These are phyloP conservation scores for Eimeria acervulina DNA, from an alignment of 169 alveolate genomes.

Conservation along the genomic window DNA sequence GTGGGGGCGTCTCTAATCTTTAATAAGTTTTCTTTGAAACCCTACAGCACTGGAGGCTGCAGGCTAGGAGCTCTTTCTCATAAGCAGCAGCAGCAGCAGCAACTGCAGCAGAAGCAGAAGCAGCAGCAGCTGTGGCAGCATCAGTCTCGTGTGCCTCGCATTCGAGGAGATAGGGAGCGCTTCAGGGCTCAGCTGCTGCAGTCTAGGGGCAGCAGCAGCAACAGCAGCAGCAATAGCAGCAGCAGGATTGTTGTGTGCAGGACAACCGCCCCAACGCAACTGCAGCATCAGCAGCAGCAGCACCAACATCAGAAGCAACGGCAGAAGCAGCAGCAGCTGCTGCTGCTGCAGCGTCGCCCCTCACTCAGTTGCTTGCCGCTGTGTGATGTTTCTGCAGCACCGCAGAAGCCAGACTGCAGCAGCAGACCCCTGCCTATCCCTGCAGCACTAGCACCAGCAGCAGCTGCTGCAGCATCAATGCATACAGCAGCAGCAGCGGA, in stretches of 20 bases:
- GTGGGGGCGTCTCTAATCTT: background rate
- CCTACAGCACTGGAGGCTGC: background rate
- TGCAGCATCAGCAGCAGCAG: background rate
- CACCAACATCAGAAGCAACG: background rate
- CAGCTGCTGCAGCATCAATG: slow-evolving; percentile 25
- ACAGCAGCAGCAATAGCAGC: slow-evolving; percentile 14
- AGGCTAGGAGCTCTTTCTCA: background rate
- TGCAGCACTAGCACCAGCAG: slow-evolving; percentile 47
- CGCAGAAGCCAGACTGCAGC: background rate
- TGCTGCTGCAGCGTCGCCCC: slow-evolving; percentile 28
- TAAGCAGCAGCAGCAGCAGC: slow-evolving; percentile 58
- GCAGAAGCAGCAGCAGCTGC: slow-evolving; percentile 9
- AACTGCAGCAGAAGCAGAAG: slow-evolving; percentile 12
- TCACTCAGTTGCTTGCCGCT: background rate
- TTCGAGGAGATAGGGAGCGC: background rate
- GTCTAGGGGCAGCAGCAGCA: slow-evolving; percentile 36
- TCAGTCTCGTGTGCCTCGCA: background rate
- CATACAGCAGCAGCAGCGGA: background rate
- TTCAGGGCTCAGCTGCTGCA: background rate
- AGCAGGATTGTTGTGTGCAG: background rate
- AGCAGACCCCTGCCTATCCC: background rate
- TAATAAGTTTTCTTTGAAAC: background rate
- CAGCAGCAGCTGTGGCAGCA: background rate
- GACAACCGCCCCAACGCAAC: background rate
- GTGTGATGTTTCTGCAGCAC: background rate